Base-by-base conservation (phyloP, 179 eudicot species). In the Beta macrorhiza region DNA sequence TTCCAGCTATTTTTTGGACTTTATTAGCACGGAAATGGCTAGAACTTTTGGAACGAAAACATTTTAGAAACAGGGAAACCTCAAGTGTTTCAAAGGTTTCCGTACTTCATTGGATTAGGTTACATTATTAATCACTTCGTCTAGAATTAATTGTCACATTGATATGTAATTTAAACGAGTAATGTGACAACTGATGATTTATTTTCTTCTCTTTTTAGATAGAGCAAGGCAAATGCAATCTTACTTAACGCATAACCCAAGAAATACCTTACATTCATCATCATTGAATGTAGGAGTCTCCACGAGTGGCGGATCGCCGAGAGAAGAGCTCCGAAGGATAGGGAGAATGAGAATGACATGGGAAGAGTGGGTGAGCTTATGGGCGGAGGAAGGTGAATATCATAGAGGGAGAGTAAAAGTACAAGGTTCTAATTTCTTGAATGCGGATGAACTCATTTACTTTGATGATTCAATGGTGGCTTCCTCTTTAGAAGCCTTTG, bases 391-490 rank as follows among this genome's bases (percentile, higher is more conserved):
- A 72, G 92, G 94, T 15, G 96, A 92, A 44, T 76, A 55, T 17
- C 78, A 87, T 53, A 83, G 88, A 72, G 98, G 97, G 10, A 85
- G 98, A 79, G 84, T 93, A 7, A 93, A 87, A 81, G 81, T 92
- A 67, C 88, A 86, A 49, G 92, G 93, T 0, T 88, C 89, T 1
- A 89, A 78, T 76, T 90, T 92, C 65, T 78, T 93, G 79, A 87
- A 89, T 19, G 93, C 96, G 1, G 91, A 93, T 76, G 97, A 93
- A 80, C 82, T 93, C 3, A 81, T 90, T 29, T 93, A 87, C 80
- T 85, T 93, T 56, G 98, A 93, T 81, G 96, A 93, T 14, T 85
- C 96, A 8, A 90, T 91, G 96, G 93, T 92, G 22, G 92, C 92
- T 80, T 92, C 90, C 53, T 74, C 93, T 7, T 79, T 93, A 85